Percentiles rank a stretch among this genome's conserved stretches.
phyloP scores from a whole-genome alignment of 192 early-diverging fungal species.

The Linnemannia exigua region DNA sequence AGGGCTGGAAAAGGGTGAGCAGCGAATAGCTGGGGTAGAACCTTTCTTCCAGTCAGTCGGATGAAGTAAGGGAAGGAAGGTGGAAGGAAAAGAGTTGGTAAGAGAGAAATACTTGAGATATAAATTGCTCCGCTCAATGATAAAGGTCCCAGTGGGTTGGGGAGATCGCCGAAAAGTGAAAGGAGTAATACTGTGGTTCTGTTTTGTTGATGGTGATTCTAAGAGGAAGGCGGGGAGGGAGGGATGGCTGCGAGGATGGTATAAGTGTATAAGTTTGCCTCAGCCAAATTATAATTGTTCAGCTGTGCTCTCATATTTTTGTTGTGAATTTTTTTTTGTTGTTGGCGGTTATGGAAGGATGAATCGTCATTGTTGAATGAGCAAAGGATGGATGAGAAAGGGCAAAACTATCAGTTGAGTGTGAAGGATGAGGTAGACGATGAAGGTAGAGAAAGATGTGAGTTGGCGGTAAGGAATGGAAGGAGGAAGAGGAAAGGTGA shows the following conservation, averaged over 20 bases:
- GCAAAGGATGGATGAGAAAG: not conserved
- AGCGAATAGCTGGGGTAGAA: too few species aligned
- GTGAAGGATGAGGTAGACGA: too few species aligned
- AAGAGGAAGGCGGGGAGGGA: too few species aligned
- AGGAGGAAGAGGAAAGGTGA: too few species aligned
- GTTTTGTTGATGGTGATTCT: too few species aligned
- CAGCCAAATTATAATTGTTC: not conserved
- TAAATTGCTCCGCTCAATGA: not conserved
- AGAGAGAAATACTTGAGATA: not conserved
- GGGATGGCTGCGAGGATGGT: too few species aligned
- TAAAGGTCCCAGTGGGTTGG: not conserved
- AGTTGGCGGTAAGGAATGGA: too few species aligned
- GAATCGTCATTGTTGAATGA: not conserved
- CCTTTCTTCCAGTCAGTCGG: too few species aligned
- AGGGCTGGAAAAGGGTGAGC: too few species aligned
- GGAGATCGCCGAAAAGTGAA: not conserved
- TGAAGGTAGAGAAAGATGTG: too few species aligned
- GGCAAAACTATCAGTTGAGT: not conserved
- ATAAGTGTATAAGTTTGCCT: not conserved
- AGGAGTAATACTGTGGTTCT: not conserved
- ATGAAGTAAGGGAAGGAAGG: not conserved
- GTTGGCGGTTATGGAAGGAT: not conserved
- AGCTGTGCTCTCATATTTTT: not conserved
- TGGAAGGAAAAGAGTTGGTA: not conserved
- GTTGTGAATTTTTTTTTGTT: not conserved